Conservation (phyloP, 257 asterid genomes). For the Fraxinus cuspidata region DNA sequence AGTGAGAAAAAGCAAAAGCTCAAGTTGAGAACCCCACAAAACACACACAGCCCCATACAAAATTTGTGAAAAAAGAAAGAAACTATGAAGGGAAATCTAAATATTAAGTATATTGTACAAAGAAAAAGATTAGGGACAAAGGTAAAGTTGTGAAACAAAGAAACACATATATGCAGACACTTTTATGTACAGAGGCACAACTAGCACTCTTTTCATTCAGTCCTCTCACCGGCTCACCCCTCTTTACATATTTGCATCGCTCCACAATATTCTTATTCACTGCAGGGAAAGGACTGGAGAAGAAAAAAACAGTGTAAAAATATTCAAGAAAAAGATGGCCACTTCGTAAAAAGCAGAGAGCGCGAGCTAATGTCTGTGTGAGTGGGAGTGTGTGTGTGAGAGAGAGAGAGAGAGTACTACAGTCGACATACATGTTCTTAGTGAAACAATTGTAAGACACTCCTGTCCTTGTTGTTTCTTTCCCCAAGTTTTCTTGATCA, state of each 20-base stretch:
- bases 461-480: neutral
- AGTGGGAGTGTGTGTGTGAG: neutral
- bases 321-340: conserved; percentile 41
- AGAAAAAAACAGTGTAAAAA: conserved; percentile 41
- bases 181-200: conserved; percentile 34
- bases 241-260: neutral
- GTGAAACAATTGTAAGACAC: conserved; percentile 29
- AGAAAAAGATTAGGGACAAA: conserved; percentile 5
- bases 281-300: conserved; percentile 18
- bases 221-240: neutral
- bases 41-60: conserved; percentile 19
- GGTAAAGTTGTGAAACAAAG: conserved; percentile 29
- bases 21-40: conserved; percentile 30
- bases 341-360: conserved; percentile 27
- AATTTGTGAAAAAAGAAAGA: conserved; percentile 2
- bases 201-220: conserved; percentile 9
- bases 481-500: neutral
- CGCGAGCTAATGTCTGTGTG: neutral
- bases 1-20: conserved; percentile 30
- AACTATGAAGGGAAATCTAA: no score
- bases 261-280: neutral
- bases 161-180: conserved; percentile 26
- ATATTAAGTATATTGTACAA: neutral
- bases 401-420: conserved; percentile 22
- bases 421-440: conserved; percentile 20